phyloP scores from a whole-genome alignment of 1,284 basidiomycete species.

The Fomitiporia mediterranea region DNA sequence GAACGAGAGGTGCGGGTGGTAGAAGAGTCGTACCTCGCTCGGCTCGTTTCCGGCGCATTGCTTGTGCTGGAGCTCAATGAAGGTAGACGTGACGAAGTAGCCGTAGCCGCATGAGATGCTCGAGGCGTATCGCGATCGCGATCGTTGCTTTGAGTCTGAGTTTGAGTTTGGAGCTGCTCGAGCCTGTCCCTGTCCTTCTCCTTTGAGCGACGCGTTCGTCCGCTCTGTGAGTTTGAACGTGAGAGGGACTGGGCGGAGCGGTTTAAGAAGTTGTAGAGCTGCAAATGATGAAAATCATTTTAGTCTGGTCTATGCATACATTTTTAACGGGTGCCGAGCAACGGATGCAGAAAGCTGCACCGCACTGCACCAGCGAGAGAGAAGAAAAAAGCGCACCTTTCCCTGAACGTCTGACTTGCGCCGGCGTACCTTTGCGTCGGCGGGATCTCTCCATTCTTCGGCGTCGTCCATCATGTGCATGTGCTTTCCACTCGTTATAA shows the following conservation, averaged over 20 bases:
- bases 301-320: no score
- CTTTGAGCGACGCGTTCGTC: constrained; percentile 13
- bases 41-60: constrained; percentile 3
- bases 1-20: constrained; percentile 4
- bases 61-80: neutral
- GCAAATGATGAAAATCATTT: neutral
- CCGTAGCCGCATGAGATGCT: constrained; percentile 10
- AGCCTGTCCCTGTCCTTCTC: neutral
- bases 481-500: neutral
- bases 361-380: no score
- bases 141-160: no score
- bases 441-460: constrained; percentile 7
- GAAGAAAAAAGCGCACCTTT: constrained; percentile 9
- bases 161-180: neutral
- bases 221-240: constrained; percentile 18
- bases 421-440: constrained; percentile 9
- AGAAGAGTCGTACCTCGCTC: neutral
- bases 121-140: constrained; percentile 8
- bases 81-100: constrained; percentile 14
- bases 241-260: constrained; percentile 17
- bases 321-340: neutral
- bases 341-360: neutral
- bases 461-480: constrained; percentile 6
- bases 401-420: constrained; percentile 19
- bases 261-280: constrained; percentile 19